Percentiles rank a stretch among this genome's conserved stretches.
Evolutionary conservation across 192 early-diverging fungal genomes (phyloP).

Genomic region (Geranomyces michiganensis): DNA sequence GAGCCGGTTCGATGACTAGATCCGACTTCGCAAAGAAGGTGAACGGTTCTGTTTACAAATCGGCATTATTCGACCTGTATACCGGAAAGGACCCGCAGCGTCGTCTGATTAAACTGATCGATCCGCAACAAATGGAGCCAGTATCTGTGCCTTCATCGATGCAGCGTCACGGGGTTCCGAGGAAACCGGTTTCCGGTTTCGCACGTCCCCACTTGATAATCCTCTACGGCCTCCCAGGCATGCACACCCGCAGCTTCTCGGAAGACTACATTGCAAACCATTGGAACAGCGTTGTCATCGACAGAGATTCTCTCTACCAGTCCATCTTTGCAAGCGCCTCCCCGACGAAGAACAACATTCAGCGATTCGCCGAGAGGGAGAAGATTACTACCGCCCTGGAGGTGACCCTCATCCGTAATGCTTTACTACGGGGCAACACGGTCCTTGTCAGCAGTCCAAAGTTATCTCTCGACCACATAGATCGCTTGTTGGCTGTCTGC

Average conservation of each 20-base stretch:
- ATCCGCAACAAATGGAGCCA: neutral
- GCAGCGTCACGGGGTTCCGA: no score
- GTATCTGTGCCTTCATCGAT: no score
- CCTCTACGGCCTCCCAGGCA: neutral
- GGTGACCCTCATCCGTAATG: neutral
- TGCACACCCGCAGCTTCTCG: neutral
- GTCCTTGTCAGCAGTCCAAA: no score
- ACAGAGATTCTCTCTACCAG: neutral
- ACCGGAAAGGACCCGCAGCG: neutral
- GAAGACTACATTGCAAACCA: neutral
- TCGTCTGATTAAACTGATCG: neutral
- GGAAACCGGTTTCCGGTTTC: no score
- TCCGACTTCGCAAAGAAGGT: neutral
- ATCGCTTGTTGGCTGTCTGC: no score
- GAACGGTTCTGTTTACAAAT: neutral
- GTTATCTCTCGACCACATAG: no score
- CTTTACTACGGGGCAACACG: neutral
- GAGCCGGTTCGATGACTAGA: neutral
- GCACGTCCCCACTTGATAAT: neutral
- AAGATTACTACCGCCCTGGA: neutral
- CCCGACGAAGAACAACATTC: neutral
- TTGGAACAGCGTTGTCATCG: neutral
- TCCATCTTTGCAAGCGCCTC: neutral
- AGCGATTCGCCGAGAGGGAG: neutral
- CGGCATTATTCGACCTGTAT: neutral